Percentiles rank a stretch among this genome's conserved stretches.
phyloP scores from a whole-genome alignment of 441 rosid species.

The Populus hybrid region DNA sequence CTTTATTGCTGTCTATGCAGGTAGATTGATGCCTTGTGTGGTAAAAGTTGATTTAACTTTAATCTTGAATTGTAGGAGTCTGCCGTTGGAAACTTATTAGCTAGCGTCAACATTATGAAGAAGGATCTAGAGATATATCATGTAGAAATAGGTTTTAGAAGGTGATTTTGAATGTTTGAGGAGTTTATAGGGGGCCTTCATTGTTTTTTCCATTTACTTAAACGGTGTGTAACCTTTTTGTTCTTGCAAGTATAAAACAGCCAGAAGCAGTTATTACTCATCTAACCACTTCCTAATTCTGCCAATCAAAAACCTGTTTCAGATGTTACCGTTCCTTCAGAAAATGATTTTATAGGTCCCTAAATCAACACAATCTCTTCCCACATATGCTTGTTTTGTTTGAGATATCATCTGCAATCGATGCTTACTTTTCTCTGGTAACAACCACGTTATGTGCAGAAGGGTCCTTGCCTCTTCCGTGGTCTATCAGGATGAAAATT shows the following conservation, averaged over 20 bases:
- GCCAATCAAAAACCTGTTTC: too few species aligned
- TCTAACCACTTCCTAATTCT: too few species aligned
- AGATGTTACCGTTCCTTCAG: not conserved
- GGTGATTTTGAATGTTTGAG: not conserved
- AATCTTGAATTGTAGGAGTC: not conserved
- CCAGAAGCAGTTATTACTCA: not conserved
- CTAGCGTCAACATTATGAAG: not conserved
- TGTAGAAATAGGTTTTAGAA: not conserved
- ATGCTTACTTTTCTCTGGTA: constrained; percentile 28
- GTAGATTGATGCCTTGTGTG: not conserved
- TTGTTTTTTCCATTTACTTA: not conserved
- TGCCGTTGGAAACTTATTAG: not conserved
- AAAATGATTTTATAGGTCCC: not conserved
- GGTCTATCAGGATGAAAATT: constrained; percentile 39
- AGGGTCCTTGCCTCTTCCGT: constrained; percentile 43
- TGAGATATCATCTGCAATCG: not conserved
- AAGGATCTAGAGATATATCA: not conserved
- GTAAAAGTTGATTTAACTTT: not conserved
- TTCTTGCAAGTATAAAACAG: too few species aligned
- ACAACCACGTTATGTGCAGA: constrained; percentile 33
- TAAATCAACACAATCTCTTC: not conserved
- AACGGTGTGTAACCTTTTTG: too few species aligned
- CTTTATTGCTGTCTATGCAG: not conserved
- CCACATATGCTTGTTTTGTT: too few species aligned
- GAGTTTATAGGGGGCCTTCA: not conserved